Conservation (phyloP, 2,329 filamentous ascomycete species). For the Rachicladosporium sp. region DNA sequence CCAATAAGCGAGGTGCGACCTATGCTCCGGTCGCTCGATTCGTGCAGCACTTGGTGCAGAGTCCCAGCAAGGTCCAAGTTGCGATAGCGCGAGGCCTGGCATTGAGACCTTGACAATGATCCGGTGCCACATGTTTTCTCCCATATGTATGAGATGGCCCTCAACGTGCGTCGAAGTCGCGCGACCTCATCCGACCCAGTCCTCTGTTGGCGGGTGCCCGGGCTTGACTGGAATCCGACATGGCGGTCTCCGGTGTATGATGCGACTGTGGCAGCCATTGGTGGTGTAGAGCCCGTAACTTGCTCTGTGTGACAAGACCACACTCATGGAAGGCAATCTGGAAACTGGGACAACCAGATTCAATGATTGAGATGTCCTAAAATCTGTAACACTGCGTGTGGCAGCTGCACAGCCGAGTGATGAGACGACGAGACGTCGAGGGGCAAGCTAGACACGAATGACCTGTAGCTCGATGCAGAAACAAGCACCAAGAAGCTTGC, state of each 20-base stretch:
- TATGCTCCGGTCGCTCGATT: no score
- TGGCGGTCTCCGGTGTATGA: slow-evolving; percentile 27
- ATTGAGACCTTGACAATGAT: no score
- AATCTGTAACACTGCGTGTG: background rate
- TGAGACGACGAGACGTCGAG: slow-evolving; percentile 1
- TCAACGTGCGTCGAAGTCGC: slow-evolving; percentile 4
- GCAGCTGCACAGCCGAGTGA: background rate
- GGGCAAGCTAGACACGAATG: background rate
- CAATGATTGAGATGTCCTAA: background rate
- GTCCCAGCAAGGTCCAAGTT: no score
- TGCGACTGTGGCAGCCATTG: slow-evolving; percentile 36
- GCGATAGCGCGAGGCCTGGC: no score
- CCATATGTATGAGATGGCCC: no score
- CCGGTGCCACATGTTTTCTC: no score
- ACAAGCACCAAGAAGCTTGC: no score
- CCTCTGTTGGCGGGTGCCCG: slow-evolving; percentile 30
- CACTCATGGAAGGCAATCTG: slow-evolving; percentile 22
- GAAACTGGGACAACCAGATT: slow-evolving; percentile 2
- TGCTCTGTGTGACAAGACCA: slow-evolving; percentile 15
- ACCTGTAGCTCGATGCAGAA: background rate
- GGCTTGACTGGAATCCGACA: slow-evolving; percentile 30
- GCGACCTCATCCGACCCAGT: slow-evolving; percentile 32
- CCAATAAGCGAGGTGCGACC: no score
- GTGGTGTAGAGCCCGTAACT: slow-evolving; percentile 15
- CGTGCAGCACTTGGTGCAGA: no score